Evolutionary conservation across 2,329 filamentous ascomycete species (phyloP).

Genomic region (Fusarium sp.): DNA sequence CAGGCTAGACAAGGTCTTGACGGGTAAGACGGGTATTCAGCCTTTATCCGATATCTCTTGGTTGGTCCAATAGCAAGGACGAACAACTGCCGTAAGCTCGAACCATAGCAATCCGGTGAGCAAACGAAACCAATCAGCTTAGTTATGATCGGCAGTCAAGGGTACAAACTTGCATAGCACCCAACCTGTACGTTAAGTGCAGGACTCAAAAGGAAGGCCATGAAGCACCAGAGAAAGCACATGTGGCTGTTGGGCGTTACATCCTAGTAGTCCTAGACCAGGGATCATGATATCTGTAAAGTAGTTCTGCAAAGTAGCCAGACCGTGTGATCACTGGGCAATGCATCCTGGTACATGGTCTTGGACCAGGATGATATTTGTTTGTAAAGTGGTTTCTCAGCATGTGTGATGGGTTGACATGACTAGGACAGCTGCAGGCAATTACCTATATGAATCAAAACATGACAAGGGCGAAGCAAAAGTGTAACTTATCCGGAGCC

Average conservation of each 20-base stretch:
- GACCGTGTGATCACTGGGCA: conserved; percentile 4
- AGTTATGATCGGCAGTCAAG: conserved; percentile 27
- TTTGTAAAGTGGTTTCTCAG: conserved; percentile 22
- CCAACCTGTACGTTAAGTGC: conserved; percentile 5
- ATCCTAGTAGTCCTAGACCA: conserved; percentile 22
- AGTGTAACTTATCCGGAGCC: conserved; percentile 20
- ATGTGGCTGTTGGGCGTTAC: conserved; percentile 19
- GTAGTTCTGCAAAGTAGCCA: conserved; percentile 1
- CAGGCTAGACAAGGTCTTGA: conserved; percentile 31
- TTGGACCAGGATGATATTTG: conserved; percentile 8
- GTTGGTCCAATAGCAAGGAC: conserved; percentile 27
- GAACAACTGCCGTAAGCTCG: conserved; percentile 34
- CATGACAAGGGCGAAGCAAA: conserved; percentile 17
- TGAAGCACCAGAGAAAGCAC: conserved; percentile 8
- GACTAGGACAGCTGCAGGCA: conserved; percentile 25
- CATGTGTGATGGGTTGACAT: conserved; percentile 30
- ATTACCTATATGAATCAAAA: conserved; percentile 8
- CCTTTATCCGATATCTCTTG: conserved; percentile 15
- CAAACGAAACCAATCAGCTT: conserved; percentile 28
- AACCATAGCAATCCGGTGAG: conserved; percentile 17
- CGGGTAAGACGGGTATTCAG: conserved; percentile 27
- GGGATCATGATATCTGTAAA: conserved; percentile 5
- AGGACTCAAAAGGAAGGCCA: conserved; percentile 1
- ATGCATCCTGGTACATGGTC: conserved; percentile 1
- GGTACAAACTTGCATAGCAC: conserved; percentile 22